Base-by-base conservation (phyloP, 768 basidiomycete species). In the Lyophyllum decastes region DNA sequence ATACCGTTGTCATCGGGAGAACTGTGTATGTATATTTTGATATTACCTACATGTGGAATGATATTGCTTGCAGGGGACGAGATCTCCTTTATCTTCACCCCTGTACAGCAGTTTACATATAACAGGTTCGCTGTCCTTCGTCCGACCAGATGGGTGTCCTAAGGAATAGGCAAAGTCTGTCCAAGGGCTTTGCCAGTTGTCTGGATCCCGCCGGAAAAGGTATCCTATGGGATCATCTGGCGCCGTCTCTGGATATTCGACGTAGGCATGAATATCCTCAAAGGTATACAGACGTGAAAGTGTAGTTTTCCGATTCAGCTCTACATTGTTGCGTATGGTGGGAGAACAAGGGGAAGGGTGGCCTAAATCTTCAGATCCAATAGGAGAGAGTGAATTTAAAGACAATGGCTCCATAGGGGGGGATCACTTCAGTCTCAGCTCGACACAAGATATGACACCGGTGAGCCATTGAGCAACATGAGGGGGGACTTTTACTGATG, bases 21-120 rank as follows among this genome's bases (percentile, higher is more conserved):
- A 45, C 4, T 21, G 2, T 14, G 22, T 21, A 4, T 14, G 4
- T 38, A 21, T 45, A 22, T 45, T 21, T 21, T 2, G 22, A 38
- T 49, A 8, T 17, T 27, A 62, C 64, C 38, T 57, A 65, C 64
- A 65, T 16, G 62, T 65, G 26, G 49, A 52, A 48, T 65, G 64
- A 38, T 34, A 22, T 34, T 57, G 50, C 6, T 38, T 17, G 51
- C 64, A 63, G 11, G 61, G 64, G 24, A 65, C 59, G 11, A 34
- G 19, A 27, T n/a, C 21, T 5, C 24, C 35, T 5, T 9, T 33
- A 50, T 48, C 46, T 12, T 45, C 44, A 5, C 5, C 9, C 35
- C 53, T 51, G 8, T 47, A 30, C 5, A 65, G 57, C n/a, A 65
- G 49, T 19, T 4, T 17, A 41, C 50, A 58, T 14, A 5, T 52